A percentile compares a stretch with the other conserved stretches of the same genome.
These are phyloP conservation scores for Neurospora sp. DNA, from an alignment of 495 filamentous ascomycete genomes.

Conservation along the genomic window DNA sequence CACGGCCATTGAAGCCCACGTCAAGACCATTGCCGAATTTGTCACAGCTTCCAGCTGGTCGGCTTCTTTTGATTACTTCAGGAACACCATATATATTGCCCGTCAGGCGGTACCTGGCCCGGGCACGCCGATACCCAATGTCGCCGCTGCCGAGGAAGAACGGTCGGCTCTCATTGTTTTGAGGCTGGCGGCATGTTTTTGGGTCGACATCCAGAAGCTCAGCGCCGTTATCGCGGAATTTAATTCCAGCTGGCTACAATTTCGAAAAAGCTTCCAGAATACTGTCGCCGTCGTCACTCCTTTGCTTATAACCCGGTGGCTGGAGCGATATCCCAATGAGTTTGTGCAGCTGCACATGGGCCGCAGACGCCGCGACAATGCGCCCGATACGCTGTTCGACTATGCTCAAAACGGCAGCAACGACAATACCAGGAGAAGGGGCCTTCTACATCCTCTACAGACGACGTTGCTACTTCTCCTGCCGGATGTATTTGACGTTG, in stretches of 20 bases:
- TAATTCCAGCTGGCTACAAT: constrained; percentile 51
- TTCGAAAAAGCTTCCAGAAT: constrained; percentile 52
- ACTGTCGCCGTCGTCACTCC: constrained; percentile 49
- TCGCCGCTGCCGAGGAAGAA: constrained; percentile 41
- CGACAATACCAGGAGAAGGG: constrained; percentile 42
- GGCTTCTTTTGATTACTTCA: constrained; percentile 44
- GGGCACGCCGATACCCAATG: constrained; percentile 23
- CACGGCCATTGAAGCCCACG: constrained; percentile 35
- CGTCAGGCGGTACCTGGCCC: constrained; percentile 34
- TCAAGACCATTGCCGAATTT: constrained; percentile 47
- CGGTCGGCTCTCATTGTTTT: constrained; percentile 38
- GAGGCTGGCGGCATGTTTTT: constrained; percentile 46
- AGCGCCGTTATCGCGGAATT: constrained; percentile 50
- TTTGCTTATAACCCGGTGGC: constrained; percentile 49
- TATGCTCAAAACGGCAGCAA: constrained; percentile 44
- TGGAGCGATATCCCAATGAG: constrained; percentile 51
- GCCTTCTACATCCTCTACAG: constrained; percentile 51
- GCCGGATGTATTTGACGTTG: constrained; percentile 55
- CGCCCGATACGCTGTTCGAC: constrained; percentile 54
- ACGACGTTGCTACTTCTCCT: constrained; percentile 49
- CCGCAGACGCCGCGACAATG: constrained; percentile 48
- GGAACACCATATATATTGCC: constrained; percentile 36
- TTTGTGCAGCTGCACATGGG: constrained; percentile 49
- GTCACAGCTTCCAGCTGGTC: constrained; percentile 52
- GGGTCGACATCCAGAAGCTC: constrained; percentile 51